phyloP scores from a whole-genome alignment of 768 basidiomycete genomes.

The Lactarius akahatsu region DNA sequence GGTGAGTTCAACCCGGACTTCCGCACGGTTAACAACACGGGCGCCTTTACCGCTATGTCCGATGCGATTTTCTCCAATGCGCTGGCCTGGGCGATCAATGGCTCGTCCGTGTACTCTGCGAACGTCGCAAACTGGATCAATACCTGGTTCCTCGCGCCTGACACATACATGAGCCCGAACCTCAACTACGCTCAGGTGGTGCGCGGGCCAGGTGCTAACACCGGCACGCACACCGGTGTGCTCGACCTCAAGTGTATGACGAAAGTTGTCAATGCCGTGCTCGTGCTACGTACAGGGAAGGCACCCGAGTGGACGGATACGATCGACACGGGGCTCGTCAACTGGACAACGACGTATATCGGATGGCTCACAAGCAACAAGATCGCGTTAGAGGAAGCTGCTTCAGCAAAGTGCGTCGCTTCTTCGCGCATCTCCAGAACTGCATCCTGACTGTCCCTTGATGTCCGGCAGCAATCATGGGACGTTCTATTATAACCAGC shows the following conservation, averaged over 20 bases:
- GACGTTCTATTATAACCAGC: conserved; percentile 36
- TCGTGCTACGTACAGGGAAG: conserved; percentile 32
- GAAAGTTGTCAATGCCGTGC: conserved; percentile 36
- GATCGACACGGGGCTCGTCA: conserved; percentile 32
- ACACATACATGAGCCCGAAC: conserved; percentile 38
- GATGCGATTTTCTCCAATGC: conserved; percentile 38
- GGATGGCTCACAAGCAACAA: conserved; percentile 34
- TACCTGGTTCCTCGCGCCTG: conserved; percentile 37
- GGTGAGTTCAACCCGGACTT: conserved; percentile 38
- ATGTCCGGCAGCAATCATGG: conserved; percentile 36
- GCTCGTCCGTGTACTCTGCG: conserved; percentile 32
- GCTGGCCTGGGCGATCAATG: conserved; percentile 36
- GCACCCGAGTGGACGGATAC: conserved; percentile 34
- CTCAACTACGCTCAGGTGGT: conserved; percentile 27
- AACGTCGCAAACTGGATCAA: conserved; percentile 32
- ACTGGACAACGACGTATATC: conserved; percentile 35
- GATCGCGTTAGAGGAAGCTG: conserved; percentile 29
- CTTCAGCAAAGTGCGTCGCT: conserved; percentile 33
- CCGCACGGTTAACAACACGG: conserved; percentile 33
- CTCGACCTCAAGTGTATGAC: conserved; percentile 34
- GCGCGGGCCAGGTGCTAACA: conserved; percentile 23
- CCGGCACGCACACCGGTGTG: conserved; percentile 8
- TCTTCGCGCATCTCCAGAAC: neutral
- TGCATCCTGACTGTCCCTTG: neutral
- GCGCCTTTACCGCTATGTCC: conserved; percentile 33